Evolutionary conservation across 2,329 filamentous ascomycete species (phyloP), one percentile per base, ranked within the genome.

Genomic region (Phyllosticta ampelicida): DNA sequence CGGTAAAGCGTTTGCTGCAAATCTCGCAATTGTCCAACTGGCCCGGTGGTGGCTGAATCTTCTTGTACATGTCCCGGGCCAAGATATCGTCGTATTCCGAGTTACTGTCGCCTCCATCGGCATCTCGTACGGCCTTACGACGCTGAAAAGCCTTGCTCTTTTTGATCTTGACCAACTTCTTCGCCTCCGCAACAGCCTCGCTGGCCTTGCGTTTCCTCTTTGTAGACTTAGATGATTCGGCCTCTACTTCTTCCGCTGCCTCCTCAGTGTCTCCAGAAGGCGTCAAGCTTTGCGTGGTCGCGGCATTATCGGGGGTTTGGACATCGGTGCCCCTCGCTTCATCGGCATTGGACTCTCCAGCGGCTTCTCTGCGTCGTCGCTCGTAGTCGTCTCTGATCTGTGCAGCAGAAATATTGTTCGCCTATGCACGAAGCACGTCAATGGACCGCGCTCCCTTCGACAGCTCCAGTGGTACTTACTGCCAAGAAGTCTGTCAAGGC

Each of bases 1-100:
- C 91, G 0, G 90, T 96, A 68, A 97, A 97, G 44, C 90, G 85
- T 70, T 94, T 95, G 50, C 81, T 79, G 70, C 92, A 97, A 2
- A 85, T 75, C 62, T 88, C 90, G 68, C 92, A 97, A 63, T 96
- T 91, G 62, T 88, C 90, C 67, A 92, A 82, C 71, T 97, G 92
- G 2, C 89, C 90, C 1, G 90, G 88, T n/a, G 86, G 70, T 1
- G 85, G 85, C 29, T 76, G 76, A 13, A 73, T 65, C 64, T 82
- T 83, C 64, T 80, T 77, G 68, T 81, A 77, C 72, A 83, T 79
- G 55, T 79, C 75, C 54, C 69, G 66, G 5, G 73, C 74, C 26
- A 79, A 65, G 53, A 73, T 69, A 60, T 79, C 72, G 26, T 79
- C 77, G 36, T 75, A 74, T 49, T 75, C 73, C 0, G 71, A 71